Base-by-base conservation (phyloP, 345 rosid genomes). In the Rhizophora mangle region DNA sequence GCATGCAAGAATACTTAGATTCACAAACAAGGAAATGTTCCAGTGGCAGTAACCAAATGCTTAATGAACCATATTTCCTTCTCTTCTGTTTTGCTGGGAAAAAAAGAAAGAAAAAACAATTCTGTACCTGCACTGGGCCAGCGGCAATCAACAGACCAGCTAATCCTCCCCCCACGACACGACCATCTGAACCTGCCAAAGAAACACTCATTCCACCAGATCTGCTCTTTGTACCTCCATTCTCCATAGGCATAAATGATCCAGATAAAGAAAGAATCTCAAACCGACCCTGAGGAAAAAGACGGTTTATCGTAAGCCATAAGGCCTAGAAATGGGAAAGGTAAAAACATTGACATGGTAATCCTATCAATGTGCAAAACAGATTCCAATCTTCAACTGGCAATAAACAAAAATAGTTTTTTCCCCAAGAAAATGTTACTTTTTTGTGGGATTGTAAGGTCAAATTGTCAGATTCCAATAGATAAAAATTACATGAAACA, bases 151-250 rank as follows among this genome's bases (percentile, higher is more conserved):
- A 76, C 65, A 90, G 77, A 72, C 98, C 98, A 9, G 97, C 94
- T 59, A 96, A 89, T 73, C 94, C 93, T 49, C 98, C 98, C 24
- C 98, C 99, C 24, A 96, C 80, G 74, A 96, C 97, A 49, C 87
- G 93, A 68, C 97, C 97, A 81, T 96, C 97, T 5, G 89, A 92
- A 71, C 93, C 89, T 6, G 97, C 97, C 82, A 90, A 86, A 47
- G 98, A 90, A 46, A 92, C 85, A 56, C 98, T 96, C 95, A 96
- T 90, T 57, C 99, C 98, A 19, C 99, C 99, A 26, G 98, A 85
- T 84, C 89, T 86, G 84, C 98, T 85, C 78, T 84, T 81, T 11
- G 89, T 79, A 69, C 96, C 97, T 72, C 87, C 89, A 79, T 72
- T 81, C 61, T 85, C 93, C 32, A 77, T 83, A 29, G 90, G 93